phyloP scores from a whole-genome alignment of 106 monocot species.

The Phalaenopsis aphrodite region DNA sequence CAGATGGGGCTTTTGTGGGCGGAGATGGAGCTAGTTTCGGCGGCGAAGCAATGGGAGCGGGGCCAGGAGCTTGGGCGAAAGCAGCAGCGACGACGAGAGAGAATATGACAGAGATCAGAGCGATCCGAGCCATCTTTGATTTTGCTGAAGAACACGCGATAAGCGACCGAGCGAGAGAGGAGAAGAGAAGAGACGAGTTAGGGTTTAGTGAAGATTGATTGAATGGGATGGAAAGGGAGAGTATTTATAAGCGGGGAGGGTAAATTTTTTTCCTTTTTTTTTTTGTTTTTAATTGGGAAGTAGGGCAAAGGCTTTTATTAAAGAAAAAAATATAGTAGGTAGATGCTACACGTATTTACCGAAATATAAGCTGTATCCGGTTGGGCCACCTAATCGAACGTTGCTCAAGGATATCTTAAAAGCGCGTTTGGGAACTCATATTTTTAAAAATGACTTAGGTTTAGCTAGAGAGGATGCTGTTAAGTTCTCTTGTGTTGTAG shows the following conservation, averaged over 20 bases:
- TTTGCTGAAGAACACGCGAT: neutral
- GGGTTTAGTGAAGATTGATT: neutral
- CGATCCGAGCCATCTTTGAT: constrained; percentile 2
- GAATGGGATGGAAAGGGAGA: neutral
- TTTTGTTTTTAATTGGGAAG: too few relatives aligned
- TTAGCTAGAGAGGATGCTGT: too few relatives aligned
- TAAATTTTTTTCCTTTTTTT: neutral
- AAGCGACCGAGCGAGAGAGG: neutral
- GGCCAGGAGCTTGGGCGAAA: neutral
- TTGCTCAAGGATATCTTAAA: too few relatives aligned
- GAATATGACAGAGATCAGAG: neutral
- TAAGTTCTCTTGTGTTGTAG: too few relatives aligned
- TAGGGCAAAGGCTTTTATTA: neutral
- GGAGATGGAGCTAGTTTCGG: neutral
- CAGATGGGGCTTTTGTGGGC: too few relatives aligned
- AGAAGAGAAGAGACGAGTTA: neutral
- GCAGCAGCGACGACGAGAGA: neutral
- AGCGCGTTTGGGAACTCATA: too few relatives aligned
- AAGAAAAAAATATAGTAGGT: neutral
- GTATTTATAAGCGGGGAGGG: neutral
- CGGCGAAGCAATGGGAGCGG: neutral
- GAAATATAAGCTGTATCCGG: too few relatives aligned
- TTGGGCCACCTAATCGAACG: too few relatives aligned
- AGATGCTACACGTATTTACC: too few relatives aligned
- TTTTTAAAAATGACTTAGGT: too few relatives aligned